Conservation (phyloP, 106 monocot genomes). For the Cymbidium sinense region DNA sequence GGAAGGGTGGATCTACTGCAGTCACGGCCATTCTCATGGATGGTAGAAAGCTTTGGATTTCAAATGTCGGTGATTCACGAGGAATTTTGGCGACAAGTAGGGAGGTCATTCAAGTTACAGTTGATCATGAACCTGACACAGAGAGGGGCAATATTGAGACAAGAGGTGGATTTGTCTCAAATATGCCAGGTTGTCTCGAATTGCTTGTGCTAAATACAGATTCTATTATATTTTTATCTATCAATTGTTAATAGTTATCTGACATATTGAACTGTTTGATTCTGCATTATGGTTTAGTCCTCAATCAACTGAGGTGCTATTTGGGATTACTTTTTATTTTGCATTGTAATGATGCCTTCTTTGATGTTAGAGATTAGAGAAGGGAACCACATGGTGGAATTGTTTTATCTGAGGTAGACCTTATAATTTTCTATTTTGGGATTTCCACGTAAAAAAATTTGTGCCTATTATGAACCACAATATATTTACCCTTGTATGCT, state of each 20-base stretch:
- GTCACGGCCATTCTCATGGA: conserved; percentile 79
- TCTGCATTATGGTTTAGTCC: neutral
- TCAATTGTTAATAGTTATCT: neutral
- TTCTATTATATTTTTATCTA: neutral
- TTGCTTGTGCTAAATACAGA: neutral
- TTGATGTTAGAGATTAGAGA: too few relatives aligned
- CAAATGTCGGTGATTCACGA: conserved; percentile 82
- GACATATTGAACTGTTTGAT: neutral
- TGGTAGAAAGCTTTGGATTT: conserved; percentile 59
- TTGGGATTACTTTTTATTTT: neutral
- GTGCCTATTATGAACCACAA: too few relatives aligned
- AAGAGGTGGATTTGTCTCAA: conserved; percentile 88
- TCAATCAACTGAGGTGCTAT: neutral
- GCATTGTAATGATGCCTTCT: too few relatives aligned
- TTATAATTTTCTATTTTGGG: too few relatives aligned
- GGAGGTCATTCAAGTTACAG: conserved; percentile 49
- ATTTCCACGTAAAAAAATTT: too few relatives aligned
- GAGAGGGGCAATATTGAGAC: conserved; percentile 74
- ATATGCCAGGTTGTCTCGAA: conserved; percentile 66
- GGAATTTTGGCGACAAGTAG: conserved; percentile 60
- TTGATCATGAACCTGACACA: conserved; percentile 70
- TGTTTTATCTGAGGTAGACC: too few relatives aligned
- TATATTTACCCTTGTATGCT: too few relatives aligned
- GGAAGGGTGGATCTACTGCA: conserved; percentile 84
- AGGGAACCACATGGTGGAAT: too few relatives aligned